These are phyloP conservation scores for Hymenoscyphus fructigenus DNA, from an alignment of 2,329 filamentous ascomycete species.

Conservation along the genomic window DNA sequence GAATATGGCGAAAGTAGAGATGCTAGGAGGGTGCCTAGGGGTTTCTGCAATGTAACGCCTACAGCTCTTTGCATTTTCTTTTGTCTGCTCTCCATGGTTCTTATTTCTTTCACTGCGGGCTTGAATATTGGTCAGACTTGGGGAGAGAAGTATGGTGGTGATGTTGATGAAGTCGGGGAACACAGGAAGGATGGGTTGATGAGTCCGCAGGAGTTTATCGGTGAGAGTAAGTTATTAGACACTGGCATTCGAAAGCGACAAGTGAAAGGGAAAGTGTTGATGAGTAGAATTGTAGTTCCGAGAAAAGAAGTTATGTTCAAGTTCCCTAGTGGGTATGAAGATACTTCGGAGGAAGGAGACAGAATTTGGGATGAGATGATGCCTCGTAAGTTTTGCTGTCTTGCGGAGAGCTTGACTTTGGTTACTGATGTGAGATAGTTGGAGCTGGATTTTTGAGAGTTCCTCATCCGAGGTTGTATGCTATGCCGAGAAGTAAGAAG, in stretches of 20 bases:
- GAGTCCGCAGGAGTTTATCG: slow-evolving; percentile 22
- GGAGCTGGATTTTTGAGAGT: slow-evolving; percentile 33
- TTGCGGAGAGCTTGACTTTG: no score
- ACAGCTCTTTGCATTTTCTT: slow-evolving; percentile 7
- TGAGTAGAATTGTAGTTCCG: slow-evolving; percentile 27
- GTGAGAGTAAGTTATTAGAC: slow-evolving; percentile 18
- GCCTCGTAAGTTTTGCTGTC: slow-evolving; percentile 25
- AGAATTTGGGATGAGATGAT: slow-evolving; percentile 33
- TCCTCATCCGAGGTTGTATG: slow-evolving; percentile 30
- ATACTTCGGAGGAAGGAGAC: slow-evolving; percentile 25
- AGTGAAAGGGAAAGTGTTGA: background rate
- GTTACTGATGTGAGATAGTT: slow-evolving; percentile 14
- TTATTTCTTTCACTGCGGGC: slow-evolving; percentile 16
- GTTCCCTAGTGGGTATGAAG: slow-evolving; percentile 31
- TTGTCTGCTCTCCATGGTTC: slow-evolving; percentile 11
- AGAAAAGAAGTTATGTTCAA: slow-evolving; percentile 28
- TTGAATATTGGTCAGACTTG: slow-evolving; percentile 23
- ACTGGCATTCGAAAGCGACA: no score
- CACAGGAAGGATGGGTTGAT: slow-evolving; percentile 18
- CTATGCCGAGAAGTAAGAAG: slow-evolving; percentile 31
- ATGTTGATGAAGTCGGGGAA: background rate
- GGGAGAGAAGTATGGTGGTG: slow-evolving; percentile 4
- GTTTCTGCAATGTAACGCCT: background rate
- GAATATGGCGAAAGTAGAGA: slow-evolving; percentile 9
- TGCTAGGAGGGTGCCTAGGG: background rate